A percentile compares a stretch with the other conserved stretches of the same genome.
Conservation (phyloP, 2,329 filamentous ascomycete genomes). For the Trichoderma sp. region DNA sequence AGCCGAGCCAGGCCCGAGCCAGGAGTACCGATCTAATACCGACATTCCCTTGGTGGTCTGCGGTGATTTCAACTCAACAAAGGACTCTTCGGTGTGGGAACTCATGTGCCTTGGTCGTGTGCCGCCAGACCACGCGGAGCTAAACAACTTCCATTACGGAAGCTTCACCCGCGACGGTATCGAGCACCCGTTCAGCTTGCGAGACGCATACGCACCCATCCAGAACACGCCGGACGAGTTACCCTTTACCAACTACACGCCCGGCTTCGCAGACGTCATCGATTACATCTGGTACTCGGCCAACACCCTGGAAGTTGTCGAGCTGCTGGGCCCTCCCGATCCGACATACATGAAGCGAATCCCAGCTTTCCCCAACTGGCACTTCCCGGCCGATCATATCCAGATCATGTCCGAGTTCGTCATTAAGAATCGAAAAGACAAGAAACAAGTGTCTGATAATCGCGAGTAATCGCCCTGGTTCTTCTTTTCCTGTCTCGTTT, state of each 20-base stretch:
- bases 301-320: constrained; percentile 81
- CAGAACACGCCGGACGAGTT: constrained; percentile 82
- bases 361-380: constrained; percentile 89
- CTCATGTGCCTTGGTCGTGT: constrained; percentile 81
- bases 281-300: constrained; percentile 99
- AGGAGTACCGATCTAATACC: constrained; percentile 81
- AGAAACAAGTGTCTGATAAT: constrained; percentile 60
- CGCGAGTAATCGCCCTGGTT: constrained; percentile 43
- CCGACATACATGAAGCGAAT: constrained; percentile 81
- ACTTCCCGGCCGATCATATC: constrained; percentile 92
- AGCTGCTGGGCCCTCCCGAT: constrained; percentile 83
- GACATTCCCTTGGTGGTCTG: constrained; percentile 91
- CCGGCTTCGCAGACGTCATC: constrained; percentile 86
- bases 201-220: constrained; percentile 83
- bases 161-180: constrained; percentile 92
- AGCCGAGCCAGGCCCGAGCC: constrained; percentile 73
- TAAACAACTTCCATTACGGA: constrained; percentile 82
- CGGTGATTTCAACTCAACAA: constrained; percentile 92
- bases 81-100: constrained; percentile 87
- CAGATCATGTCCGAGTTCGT: constrained; percentile 87
- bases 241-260: constrained; percentile 95
- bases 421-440: constrained; percentile 84
- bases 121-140: constrained; percentile 75
- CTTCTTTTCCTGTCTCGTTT: neutral
- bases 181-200: constrained; percentile 89